phyloP scores from a whole-genome alignment of 305 asterid species.

The Rubia peregrina region DNA sequence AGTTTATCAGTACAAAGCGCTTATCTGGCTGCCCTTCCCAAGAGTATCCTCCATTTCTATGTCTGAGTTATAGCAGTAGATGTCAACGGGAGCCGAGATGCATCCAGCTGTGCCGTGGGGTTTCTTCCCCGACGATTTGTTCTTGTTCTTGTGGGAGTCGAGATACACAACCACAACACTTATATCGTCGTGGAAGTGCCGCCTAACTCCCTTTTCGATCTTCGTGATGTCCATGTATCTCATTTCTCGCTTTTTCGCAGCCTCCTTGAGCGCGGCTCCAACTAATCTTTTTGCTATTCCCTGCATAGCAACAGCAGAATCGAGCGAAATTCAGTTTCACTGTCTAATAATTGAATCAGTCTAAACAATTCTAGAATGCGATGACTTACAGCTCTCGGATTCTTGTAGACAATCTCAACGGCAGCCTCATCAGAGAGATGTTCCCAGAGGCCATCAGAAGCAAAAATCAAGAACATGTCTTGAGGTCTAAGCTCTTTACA shows the following conservation, averaged over 20 bases:
- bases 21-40: conserved; percentile 30
- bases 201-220: conserved; percentile 76
- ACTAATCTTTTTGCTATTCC: conserved; percentile 91
- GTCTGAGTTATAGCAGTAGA: conserved; percentile 52
- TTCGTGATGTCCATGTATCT: conserved; percentile 65
- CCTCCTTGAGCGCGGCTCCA: conserved; percentile 69
- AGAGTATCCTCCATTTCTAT: conserved; percentile 36
- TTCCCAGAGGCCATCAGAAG: conserved; percentile 99
- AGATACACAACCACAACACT: conserved; percentile 79
- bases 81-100: conserved; percentile 64
- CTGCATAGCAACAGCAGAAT: conserved; percentile 32
- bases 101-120: conserved; percentile 34
- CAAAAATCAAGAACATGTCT: conserved; percentile 78
- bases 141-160: conserved; percentile 39
- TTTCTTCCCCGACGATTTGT: conserved; percentile 19
- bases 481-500: conserved; percentile 68
- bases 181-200: conserved; percentile 93
- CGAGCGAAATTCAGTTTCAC: neutral
- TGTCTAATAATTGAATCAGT: neutral
- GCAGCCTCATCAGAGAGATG: conserved; percentile 75
- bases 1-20: conserved; percentile 17
- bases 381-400: conserved; percentile 79
- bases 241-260: conserved; percentile 88
- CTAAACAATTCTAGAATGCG: neutral
- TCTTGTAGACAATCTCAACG: conserved; percentile 63